Conservation (phyloP, 306 rosid species). For the Castanea sativa region DNA sequence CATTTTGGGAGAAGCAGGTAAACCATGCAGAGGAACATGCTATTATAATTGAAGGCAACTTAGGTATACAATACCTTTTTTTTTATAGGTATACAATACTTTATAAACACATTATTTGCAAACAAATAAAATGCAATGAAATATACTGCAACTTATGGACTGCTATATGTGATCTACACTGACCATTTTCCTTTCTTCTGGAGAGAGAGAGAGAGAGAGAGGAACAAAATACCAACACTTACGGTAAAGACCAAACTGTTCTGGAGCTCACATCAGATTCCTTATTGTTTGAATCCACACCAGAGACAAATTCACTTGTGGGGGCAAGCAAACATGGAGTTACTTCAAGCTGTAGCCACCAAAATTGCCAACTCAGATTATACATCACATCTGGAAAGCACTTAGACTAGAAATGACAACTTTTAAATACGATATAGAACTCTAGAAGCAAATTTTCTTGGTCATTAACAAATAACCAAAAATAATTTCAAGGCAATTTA, state of each 20-base stretch:
- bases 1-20: neutral
- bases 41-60: neutral
- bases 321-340: constrained; percentile 87
- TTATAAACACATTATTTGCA: neutral
- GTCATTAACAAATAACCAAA: constrained; percentile 2
- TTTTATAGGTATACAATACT: neutral
- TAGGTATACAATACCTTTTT: neutral
- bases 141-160: constrained; percentile 13
- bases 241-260: constrained; percentile 93
- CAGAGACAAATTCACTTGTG: constrained; percentile 37
- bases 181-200: neutral
- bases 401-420: neutral
- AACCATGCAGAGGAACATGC: neutral
- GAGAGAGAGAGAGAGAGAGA: constrained; percentile 6
- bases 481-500: constrained; percentile 1
- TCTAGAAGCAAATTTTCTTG: constrained; percentile 2
- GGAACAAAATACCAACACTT: constrained; percentile 38
- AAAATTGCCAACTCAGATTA: constrained; percentile 24
- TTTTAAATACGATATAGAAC: constrained; percentile 9
- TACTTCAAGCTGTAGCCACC: constrained; percentile 78
- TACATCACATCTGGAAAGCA: constrained; percentile 6
- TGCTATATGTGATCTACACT: neutral
- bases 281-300: constrained; percentile 22
- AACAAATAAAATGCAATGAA: neutral
- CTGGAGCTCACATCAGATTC: constrained; percentile 53